These are phyloP conservation scores for Aspergillus intermedius DNA, from an alignment of 2,329 filamentous ascomycete species.

Conservation along the genomic window DNA sequence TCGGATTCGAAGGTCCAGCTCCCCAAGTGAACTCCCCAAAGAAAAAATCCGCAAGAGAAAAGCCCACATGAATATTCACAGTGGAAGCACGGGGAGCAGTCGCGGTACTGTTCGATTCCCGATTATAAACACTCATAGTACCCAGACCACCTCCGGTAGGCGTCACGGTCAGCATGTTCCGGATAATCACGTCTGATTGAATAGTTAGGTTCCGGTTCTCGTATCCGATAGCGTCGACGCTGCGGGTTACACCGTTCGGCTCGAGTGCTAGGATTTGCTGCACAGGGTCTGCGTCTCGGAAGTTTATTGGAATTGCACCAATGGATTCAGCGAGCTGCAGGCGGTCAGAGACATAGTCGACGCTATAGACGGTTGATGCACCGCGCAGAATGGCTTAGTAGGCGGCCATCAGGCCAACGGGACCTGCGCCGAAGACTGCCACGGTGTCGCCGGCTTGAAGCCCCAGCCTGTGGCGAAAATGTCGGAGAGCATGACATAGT, in stretches of 20 bases:
- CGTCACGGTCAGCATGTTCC: conserved; percentile 9
- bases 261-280: conserved; percentile 19
- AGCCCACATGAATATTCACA: conserved; percentile 5
- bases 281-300: conserved; percentile 49
- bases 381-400: conserved; percentile 56
- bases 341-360: conserved; percentile 56
- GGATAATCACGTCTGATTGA: conserved; percentile 5
- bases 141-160: conserved; percentile 16
- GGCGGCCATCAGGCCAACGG: conserved; percentile 59
- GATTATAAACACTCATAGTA: conserved; percentile 14
- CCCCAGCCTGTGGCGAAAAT: conserved; percentile 38
- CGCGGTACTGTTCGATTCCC: conserved; percentile 6
- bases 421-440: conserved; percentile 57
- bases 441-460: conserved; percentile 46
- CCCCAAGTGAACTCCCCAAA: conserved; percentile 9
- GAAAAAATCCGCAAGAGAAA: conserved; percentile 15
- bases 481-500: conserved; percentile 27
- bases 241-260: conserved; percentile 11
- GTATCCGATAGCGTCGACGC: conserved; percentile 10
- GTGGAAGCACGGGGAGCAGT: conserved; percentile 8
- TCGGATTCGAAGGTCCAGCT: conserved; percentile 6
- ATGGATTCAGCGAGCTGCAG: conserved; percentile 52
- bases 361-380: conserved; percentile 54
- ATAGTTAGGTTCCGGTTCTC: conserved; percentile 7
- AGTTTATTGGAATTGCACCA: conserved; percentile 55